Evolutionary conservation across 2,329 filamentous ascomycete species (phyloP), one percentile per base, ranked within the genome.

Genomic region (Shiraia bambusicola): DNA sequence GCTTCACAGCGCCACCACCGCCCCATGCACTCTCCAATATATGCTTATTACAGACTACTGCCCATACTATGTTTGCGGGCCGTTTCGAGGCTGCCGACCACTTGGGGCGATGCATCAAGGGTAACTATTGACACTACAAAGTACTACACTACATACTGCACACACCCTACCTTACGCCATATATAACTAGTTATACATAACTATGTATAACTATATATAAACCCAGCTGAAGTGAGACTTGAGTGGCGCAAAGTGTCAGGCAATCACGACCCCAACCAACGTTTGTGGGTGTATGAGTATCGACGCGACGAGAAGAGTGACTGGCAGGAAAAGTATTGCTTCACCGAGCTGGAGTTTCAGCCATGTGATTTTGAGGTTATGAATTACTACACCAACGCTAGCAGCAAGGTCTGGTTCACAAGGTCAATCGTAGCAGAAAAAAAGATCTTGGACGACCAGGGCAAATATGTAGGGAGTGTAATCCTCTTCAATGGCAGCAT

Each of bases 261-360:
- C 1, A 66, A 63, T 31, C 61, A 53, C 2, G 67, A 70, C 30
- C 49, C 56, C 5, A 55, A 61, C 22, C 70, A 70, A 41, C 66
- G 72, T 15, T 50, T 74, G 4, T 75, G 73, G 72, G 67, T 73
- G 8, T 74, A 69, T 37, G 68, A 74, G 51, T 59, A 61, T 43
- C 57, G 57, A 3, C 55, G 49, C 4, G 51, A 63, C 13, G 58
- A 65, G 0, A 67, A 75, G 0, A 69, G 66, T 33, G 70, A 72
- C 2, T 90, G 84, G 80, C 70, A 75, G 15, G 70, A 78, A 1
- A 77, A 75, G 34, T 88, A 87, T 62, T 79, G 76, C 47, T 90
- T 89, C 62, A 76, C 77, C 11, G 67, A 69, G 50, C 47, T 69
- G 3, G 67, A 69, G 34, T 69, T 68, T 40, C 45, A 62, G 12